phyloP scores from a whole-genome alignment of 805 yeast species.

The Torulaspora maleeae region DNA sequence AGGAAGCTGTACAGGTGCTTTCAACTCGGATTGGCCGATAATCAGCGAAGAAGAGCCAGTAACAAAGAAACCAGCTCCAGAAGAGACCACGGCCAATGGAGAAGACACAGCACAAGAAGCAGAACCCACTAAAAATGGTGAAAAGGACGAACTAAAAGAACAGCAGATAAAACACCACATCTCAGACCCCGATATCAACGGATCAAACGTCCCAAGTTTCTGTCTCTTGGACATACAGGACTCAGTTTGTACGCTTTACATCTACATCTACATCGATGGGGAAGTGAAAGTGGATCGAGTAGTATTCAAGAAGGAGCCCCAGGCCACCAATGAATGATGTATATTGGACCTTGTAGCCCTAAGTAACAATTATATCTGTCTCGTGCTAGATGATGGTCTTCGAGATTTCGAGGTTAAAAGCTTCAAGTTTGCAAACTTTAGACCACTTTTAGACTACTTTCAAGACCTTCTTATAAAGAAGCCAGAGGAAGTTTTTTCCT shows the following conservation, averaged over 20 bases:
- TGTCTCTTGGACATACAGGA: slow-evolving; percentile 86
- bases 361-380: neutral
- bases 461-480: slow-evolving; percentile 5
- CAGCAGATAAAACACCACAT: slow-evolving; percentile 22
- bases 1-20: slow-evolving; percentile 95
- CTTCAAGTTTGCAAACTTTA: neutral
- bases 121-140: slow-evolving; percentile 7
- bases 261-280: slow-evolving; percentile 73
- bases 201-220: slow-evolving; percentile 69
- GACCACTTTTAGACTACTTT: neutral
- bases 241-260: slow-evolving; percentile 68
- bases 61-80: slow-evolving; percentile 23
- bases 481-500: slow-evolving; percentile 35
- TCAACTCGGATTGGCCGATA: slow-evolving; percentile 55
- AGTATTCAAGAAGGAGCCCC: slow-evolving; percentile 49
- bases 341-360: neutral
- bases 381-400: slow-evolving; percentile 5
- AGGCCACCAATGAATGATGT: neutral
- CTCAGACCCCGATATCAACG: slow-evolving; percentile 24
- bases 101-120: slow-evolving; percentile 3
- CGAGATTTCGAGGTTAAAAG: neutral
- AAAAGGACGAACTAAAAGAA: slow-evolving; percentile 8
- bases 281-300: slow-evolving; percentile 91
- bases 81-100: slow-evolving; percentile 2
- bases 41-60: slow-evolving; percentile 26